These are phyloP conservation scores for Verticillium tricorpus DNA, from an alignment of 2,329 filamentous ascomycete genomes.

Conservation along the genomic window DNA sequence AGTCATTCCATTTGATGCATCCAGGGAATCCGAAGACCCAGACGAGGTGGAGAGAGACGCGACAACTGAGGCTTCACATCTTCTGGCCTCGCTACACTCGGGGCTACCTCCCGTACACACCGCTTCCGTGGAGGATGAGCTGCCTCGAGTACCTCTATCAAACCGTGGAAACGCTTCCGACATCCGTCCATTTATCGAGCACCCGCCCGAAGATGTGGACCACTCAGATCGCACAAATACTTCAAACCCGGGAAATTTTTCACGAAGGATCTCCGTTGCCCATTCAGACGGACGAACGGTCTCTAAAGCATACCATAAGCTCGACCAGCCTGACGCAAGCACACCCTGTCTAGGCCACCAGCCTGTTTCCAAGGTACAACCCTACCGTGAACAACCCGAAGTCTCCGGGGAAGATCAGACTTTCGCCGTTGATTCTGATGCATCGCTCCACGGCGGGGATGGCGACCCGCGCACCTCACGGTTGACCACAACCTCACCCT, in stretches of 20 bases:
- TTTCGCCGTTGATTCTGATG: slow-evolving; percentile 5
- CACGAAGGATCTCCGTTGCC: background rate
- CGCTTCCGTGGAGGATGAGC: too few species aligned
- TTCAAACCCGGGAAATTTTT: background rate
- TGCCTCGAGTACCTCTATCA: too few species aligned
- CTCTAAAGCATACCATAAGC: background rate
- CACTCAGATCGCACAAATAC: background rate
- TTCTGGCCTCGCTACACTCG: background rate
- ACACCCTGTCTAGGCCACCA: slow-evolving; percentile 5
- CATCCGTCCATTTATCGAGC: background rate
- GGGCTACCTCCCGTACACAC: too few species aligned
- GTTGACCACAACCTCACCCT: slow-evolving; percentile 18
- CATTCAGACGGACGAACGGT: background rate
- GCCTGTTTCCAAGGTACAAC: slow-evolving; percentile 4
- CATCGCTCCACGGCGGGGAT: slow-evolving; percentile 1
- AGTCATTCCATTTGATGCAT: slow-evolving; percentile 12
- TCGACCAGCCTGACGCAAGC: background rate
- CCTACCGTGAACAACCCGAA: slow-evolving; percentile 3
- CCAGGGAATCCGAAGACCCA: slow-evolving; percentile 3
- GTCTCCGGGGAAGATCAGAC: background rate
- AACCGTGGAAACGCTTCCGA: slow-evolving; percentile 4
- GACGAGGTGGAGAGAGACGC: background rate
- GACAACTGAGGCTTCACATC: background rate
- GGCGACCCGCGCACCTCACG: background rate
- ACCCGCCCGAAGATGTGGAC: background rate